Evolutionary conservation across 2,329 filamentous ascomycete genomes (phyloP).

Genomic region (Pestalotiopsis sp.): DNA sequence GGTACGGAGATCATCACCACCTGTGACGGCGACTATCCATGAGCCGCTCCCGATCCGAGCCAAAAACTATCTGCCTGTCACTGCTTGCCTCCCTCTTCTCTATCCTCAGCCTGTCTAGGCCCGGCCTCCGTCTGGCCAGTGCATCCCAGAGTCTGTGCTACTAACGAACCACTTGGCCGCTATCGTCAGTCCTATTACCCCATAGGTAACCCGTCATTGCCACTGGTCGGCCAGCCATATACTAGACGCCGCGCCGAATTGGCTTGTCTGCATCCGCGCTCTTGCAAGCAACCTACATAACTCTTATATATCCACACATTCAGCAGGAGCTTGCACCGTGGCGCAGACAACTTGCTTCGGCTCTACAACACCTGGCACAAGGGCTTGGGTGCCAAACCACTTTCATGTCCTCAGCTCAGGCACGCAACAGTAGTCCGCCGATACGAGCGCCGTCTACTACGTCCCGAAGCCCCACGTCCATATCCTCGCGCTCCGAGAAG

Average conservation of each 20-base stretch:
- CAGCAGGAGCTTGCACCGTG: not conserved
- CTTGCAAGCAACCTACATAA: not conserved
- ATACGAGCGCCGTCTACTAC: constrained; percentile 23
- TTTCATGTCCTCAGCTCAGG: constrained; percentile 31
- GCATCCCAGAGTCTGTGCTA: not conserved
- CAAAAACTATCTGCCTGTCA: not conserved
- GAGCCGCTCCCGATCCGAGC: not conserved
- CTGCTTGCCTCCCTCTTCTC: not conserved
- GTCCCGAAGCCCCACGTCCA: constrained; percentile 20
- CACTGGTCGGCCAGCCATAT: not conserved
- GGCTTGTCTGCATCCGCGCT: not conserved
- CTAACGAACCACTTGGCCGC: not conserved
- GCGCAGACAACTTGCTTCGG: not conserved
- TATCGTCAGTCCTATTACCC: not conserved
- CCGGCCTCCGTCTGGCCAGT: not conserved
- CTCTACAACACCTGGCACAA: not conserved
- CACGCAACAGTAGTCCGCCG: constrained; percentile 18
- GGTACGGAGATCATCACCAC: constrained; percentile 4
- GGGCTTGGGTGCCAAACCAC: constrained; percentile 1
- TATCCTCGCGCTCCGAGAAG: constrained; percentile 20
- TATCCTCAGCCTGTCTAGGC: not conserved
- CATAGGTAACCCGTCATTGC: not conserved
- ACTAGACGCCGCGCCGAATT: not conserved
- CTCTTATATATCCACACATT: not conserved
- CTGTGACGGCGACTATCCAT: not conserved